Evolutionary conservation across 73 alveolate species (phyloP).

Genomic region (Tetrahymena elliotti): DNA sequence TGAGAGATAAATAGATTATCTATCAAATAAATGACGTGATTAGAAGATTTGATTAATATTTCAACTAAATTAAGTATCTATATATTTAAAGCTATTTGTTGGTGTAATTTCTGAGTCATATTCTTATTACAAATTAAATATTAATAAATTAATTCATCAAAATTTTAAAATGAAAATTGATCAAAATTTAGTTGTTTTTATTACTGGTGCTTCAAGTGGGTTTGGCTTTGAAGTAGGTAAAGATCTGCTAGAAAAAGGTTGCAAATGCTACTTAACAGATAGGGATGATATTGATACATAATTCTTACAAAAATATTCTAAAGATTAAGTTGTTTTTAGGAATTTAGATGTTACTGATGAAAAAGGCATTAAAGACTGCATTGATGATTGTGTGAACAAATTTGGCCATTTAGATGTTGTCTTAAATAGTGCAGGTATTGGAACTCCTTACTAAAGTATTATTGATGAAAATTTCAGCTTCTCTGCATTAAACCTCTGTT

Average conservation of each 20-base stretch:
- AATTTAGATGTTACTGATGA: slow-evolving; percentile 53
- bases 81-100: neutral
- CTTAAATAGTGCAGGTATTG: slow-evolving; percentile 80
- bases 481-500: slow-evolving; percentile 32
- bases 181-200: slow-evolving; percentile 2
- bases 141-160: neutral
- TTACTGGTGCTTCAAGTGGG: slow-evolving; percentile 40
- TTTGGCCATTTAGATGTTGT: slow-evolving; percentile 66
- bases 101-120: neutral
- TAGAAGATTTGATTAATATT: neutral
- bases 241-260: neutral
- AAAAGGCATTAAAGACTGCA: slow-evolving; percentile 42
- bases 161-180: slow-evolving; percentile 9
- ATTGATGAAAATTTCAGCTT: slow-evolving; percentile 29
- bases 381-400: slow-evolving; percentile 49
- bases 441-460: slow-evolving; percentile 34
- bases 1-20: neutral
- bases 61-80: neutral
- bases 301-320: neutral
- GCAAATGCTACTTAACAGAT: slow-evolving; percentile 28
- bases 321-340: neutral
- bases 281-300: slow-evolving; percentile 19
- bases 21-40: neutral
- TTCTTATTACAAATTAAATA: neutral
- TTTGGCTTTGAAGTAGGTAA: slow-evolving; percentile 29